Evolutionary conservation across 495 filamentous ascomycete species (phyloP).

Genomic region (Parmelia sp.): DNA sequence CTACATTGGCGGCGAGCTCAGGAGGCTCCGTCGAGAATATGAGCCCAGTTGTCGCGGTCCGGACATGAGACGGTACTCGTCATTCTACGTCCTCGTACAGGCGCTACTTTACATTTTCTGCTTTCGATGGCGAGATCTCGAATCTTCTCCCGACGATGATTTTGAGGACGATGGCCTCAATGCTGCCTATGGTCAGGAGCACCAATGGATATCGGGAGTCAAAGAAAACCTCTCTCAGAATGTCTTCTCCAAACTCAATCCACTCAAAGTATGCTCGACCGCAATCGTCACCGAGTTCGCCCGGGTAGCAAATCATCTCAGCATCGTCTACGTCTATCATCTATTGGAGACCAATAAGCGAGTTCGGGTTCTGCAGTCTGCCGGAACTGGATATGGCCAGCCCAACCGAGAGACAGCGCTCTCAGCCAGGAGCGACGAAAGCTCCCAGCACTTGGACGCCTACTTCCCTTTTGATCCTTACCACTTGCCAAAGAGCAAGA

Average conservation of each 20-base stretch:
- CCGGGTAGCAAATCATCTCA: constrained; percentile 71
- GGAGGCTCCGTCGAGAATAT: constrained; percentile 55
- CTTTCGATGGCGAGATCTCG: constrained; percentile 92
- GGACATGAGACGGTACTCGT: constrained; percentile 71
- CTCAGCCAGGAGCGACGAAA: constrained; percentile 47
- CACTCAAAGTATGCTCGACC: constrained; percentile 92
- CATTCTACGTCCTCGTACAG: constrained; percentile 86
- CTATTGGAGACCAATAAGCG: constrained; percentile 90
- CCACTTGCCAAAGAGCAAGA: constrained; percentile 71
- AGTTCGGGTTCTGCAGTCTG: constrained; percentile 59
- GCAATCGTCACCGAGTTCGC: constrained; percentile 88
- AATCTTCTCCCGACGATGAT: constrained; percentile 49
- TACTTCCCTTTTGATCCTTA: constrained; percentile 99
- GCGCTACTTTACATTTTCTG: constrained; percentile 93
- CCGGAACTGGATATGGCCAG: constrained; percentile 35
- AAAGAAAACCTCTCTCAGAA: constrained; percentile 64
- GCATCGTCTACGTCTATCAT: constrained; percentile 79
- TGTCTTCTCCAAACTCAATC: constrained; percentile 84
- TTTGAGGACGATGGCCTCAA: constrained; percentile 48
- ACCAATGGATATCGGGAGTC: constrained; percentile 66
- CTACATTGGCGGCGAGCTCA: constrained; percentile 65
- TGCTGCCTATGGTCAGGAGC: constrained; percentile 52
- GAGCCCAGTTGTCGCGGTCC: constrained; percentile 69
- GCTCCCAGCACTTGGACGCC: constrained; percentile 71
- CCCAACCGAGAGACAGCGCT: constrained; percentile 58